phyloP scores from a whole-genome alignment of 495 filamentous ascomycete species.

The Talaromyces thailandensis region DNA sequence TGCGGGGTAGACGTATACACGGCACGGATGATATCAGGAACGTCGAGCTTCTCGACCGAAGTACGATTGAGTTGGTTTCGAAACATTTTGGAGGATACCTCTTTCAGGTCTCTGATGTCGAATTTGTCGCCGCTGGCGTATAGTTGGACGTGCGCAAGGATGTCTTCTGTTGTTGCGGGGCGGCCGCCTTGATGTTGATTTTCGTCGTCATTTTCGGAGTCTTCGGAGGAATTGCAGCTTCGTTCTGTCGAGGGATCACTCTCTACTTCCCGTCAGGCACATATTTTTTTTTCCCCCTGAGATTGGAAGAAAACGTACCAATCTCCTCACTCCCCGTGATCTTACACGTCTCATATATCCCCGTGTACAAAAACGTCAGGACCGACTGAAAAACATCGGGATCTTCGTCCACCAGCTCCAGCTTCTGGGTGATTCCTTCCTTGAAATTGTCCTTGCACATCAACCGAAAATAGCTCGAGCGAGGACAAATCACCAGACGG shows the following conservation, averaged over 20 bases:
- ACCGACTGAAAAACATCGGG: slow-evolving; percentile 9
- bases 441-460: slow-evolving; percentile 9
- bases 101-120: slow-evolving; percentile 4
- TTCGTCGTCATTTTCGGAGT: slow-evolving; percentile 8
- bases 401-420: slow-evolving; percentile 7
- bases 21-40: slow-evolving; percentile 5
- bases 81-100: slow-evolving; percentile 8
- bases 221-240: slow-evolving; percentile 3
- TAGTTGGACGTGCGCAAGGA: slow-evolving; percentile 7
- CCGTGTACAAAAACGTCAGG: slow-evolving; percentile 8
- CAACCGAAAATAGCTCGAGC: slow-evolving; percentile 7
- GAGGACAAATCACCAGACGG: slow-evolving; percentile 6
- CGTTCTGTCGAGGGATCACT: not conserved
- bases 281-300: too few relatives aligned
- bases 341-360: slow-evolving; percentile 6
- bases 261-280: not conserved
- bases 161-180: slow-evolving; percentile 5
- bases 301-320: too few relatives aligned
- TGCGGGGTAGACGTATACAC: slow-evolving; percentile 5
- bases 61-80: slow-evolving; percentile 7
- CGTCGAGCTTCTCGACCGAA: not conserved
- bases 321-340: not conserved
- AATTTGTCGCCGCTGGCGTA: slow-evolving; percentile 9
- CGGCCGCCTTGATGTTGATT: not conserved
- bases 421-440: slow-evolving; percentile 5